phyloP scores from a whole-genome alignment of 2,329 filamentous ascomycete species.

The Huntiella bhutanensis region DNA sequence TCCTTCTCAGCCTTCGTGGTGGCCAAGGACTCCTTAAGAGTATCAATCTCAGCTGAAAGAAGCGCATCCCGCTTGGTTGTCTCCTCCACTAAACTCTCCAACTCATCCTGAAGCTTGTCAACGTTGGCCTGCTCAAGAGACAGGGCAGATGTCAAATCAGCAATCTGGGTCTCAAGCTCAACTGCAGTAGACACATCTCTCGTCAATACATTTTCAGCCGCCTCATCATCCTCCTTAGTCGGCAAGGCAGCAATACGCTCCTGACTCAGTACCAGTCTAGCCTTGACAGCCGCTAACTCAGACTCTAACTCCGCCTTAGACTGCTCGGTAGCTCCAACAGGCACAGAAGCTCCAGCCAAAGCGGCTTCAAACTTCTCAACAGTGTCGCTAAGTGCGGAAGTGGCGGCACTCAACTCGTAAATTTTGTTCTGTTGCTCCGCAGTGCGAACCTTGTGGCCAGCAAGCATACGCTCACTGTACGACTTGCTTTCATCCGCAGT shows the following conservation, averaged over 20 bases:
- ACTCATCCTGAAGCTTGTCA: constrained; percentile 5
- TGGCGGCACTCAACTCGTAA: constrained; percentile 4
- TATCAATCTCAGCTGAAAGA: constrained; percentile 3
- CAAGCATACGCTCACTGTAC: not conserved
- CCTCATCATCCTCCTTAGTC: not conserved
- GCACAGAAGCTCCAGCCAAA: not conserved
- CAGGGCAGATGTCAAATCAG: constrained; percentile 1
- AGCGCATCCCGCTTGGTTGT: constrained; percentile 2
- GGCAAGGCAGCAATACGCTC: constrained; percentile 2
- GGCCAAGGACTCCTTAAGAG: not conserved
- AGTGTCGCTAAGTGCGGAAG: constrained; percentile 1
- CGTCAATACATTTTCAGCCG: not conserved
- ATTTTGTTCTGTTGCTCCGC: constrained; percentile 5
- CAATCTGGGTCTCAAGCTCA: constrained; percentile 3
- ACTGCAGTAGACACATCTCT: not conserved
- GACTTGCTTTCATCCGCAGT: constrained; percentile 2
- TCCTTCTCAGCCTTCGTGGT: constrained; percentile 4
- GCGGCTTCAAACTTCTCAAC: constrained; percentile 1
- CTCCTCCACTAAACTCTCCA: not conserved
- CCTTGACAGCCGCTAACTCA: constrained; percentile 1
- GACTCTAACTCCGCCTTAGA: constrained; percentile 2
- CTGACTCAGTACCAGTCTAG: constrained; percentile 1
- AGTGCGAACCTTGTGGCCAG: constrained; percentile 1
- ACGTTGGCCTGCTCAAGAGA: constrained; percentile 2
- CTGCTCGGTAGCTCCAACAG: not conserved